Evolutionary conservation across 2,329 filamentous ascomycete genomes (phyloP).

Genomic region (Apiospora kogelbergensis): DNA sequence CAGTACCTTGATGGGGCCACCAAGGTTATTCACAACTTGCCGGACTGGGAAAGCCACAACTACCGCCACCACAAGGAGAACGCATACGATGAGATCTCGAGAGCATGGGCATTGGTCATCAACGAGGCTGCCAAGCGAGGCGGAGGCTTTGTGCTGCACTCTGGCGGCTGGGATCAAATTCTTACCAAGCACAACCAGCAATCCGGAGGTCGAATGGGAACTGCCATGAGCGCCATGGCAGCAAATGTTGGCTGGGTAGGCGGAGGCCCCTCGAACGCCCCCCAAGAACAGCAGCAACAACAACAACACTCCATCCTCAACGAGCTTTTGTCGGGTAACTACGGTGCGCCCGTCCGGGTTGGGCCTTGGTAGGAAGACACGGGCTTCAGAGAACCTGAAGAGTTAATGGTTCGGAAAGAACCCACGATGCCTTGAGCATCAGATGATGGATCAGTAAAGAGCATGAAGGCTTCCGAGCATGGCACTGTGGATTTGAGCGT

Average conservation of each 20-base stretch:
- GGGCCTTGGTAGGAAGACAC: conserved; percentile 46
- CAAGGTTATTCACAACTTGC: conserved; percentile 83
- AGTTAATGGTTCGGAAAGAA: background rate
- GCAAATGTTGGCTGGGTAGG: conserved; percentile 78
- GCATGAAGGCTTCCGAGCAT: conserved; percentile 4
- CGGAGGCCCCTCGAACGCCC: conserved; percentile 27
- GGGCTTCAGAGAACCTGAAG: background rate
- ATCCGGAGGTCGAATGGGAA: conserved; percentile 77
- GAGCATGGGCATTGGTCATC: conserved; percentile 89
- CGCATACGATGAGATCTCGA: conserved; percentile 93
- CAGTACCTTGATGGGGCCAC: conserved; percentile 89
- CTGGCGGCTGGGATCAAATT: conserved; percentile 89
- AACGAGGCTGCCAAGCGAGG: conserved; percentile 88
- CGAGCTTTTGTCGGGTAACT: conserved; percentile 61
- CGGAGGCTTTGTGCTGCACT: conserved; percentile 85
- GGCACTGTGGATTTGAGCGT: conserved; percentile 8
- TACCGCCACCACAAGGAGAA: conserved; percentile 93
- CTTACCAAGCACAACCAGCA: conserved; percentile 84
- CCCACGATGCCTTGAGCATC: background rate
- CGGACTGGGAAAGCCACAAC: conserved; percentile 85
- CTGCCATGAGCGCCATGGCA: conserved; percentile 76
- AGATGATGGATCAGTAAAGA: background rate
- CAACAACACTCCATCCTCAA: conserved; percentile 57
- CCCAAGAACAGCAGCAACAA: conserved; percentile 19
- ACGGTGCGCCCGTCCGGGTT: conserved; percentile 59